phyloP scores from a whole-genome alignment of 306 rosid genomes.

The Neltuma alba region DNA sequence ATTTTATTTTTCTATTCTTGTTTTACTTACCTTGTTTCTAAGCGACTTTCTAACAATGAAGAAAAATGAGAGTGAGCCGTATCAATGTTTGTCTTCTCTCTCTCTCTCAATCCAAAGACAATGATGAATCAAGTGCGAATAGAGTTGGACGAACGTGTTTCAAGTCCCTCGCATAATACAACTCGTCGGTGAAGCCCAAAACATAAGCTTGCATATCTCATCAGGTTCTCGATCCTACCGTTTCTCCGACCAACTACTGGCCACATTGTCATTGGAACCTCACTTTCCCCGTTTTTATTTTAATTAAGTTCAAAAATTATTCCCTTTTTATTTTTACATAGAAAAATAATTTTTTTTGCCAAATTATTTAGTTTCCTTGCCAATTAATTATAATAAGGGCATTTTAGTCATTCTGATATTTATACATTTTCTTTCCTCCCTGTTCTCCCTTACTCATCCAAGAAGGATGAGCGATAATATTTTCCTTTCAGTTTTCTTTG shows the following conservation, averaged over 20 bases:
- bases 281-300: constrained; percentile 9
- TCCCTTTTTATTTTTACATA: no score
- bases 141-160: background rate
- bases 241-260: background rate
- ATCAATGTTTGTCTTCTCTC: background rate
- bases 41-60: background rate
- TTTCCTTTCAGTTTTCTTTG: no score
- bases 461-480: no score
- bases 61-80: background rate
- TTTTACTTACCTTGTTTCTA: no score
- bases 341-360: no score
- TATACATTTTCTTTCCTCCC: no score
- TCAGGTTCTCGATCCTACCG: constrained; percentile 27
- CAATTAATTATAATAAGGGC: no score
- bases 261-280: background rate
- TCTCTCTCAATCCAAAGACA: constrained; percentile 1
- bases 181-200: constrained; percentile 53
- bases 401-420: no score
- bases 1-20: no score
- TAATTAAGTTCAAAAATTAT: no score
- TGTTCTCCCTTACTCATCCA: no score
- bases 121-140: constrained; percentile 35
- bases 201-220: constrained; percentile 7
- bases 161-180: constrained; percentile 46
- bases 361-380: no score